Conservation (phyloP, 306 rosid species). For the Pyrus communis region DNA sequence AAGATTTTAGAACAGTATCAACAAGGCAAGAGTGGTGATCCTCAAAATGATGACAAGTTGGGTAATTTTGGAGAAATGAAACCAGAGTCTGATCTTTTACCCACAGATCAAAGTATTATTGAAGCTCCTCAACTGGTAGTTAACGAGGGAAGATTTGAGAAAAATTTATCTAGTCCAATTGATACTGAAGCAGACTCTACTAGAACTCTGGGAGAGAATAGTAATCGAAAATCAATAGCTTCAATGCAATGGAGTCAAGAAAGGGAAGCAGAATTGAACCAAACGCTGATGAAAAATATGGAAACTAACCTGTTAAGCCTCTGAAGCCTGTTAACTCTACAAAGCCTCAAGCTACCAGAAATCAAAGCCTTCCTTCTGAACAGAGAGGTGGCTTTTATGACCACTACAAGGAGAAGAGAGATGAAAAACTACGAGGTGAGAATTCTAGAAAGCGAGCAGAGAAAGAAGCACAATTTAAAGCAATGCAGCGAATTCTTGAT, state of each 20-base stretch:
- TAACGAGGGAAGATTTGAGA: conserved; percentile 39
- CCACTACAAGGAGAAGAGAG: conserved; percentile 77
- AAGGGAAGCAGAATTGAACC: conserved; percentile 79
- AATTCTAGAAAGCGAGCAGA: conserved; percentile 49
- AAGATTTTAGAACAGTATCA: conserved; percentile 44
- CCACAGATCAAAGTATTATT: conserved; percentile 26
- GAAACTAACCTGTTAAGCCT: conserved; percentile 43
- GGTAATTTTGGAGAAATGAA: conserved; percentile 23
- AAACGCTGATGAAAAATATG: conserved; percentile 74
- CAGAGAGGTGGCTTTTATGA: conserved; percentile 74
- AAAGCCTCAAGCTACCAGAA: conserved; percentile 59
- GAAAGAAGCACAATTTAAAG: conserved; percentile 59
- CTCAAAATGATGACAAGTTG: conserved; percentile 29
- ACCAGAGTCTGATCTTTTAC: conserved; percentile 33
- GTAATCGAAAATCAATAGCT: conserved; percentile 32
- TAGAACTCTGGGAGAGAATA: conserved; percentile 31
- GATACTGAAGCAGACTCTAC: conserved; percentile 38
- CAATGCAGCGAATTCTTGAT: conserved; percentile 56
- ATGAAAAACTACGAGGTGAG: conserved; percentile 64
- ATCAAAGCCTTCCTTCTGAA: conserved; percentile 42
- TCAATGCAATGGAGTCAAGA: conserved; percentile 65
- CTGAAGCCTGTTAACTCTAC: conserved; percentile 2
- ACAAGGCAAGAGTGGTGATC: conserved; percentile 25
- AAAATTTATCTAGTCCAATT: conserved; percentile 23
- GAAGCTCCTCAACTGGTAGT: conserved; percentile 30